Base-by-base conservation (phyloP, 2,329 filamentous ascomycete genomes). In the Purpureocillium lavendulum region DNA sequence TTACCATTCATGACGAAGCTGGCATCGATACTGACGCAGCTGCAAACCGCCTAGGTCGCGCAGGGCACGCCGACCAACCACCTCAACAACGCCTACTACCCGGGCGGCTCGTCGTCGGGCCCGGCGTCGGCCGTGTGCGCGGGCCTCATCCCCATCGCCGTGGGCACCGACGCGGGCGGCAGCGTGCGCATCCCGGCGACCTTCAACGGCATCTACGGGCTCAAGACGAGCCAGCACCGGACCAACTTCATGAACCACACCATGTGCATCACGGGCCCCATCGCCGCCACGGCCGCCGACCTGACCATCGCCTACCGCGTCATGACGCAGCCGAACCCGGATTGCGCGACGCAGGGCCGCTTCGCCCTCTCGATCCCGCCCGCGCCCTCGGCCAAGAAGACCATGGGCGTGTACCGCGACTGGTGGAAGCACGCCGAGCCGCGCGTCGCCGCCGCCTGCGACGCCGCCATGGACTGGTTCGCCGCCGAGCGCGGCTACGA, bases 231-330 rank as follows among this genome's bases (percentile, higher is more conserved):
- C 0, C 83, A 92, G 55, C 75, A 82, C 52, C 80, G 87, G 30
- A 73, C 84, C 6, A 73, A 74, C 33, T 68, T 62, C 42, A 68
- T 70, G 58, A 66, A 66, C 50, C 70, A 67, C 39, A 70, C 68
- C 40, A 69, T 77, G 53, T 71, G 69, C 40, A 82, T 92, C 13
- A 67, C 76, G 7, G 86, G 87, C 0, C 88, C 89, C 7, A 74
- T 95, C 52, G 83, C 86, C 13, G 73, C 77, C 35, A 90, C 74
- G 40, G 84, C 84, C 45, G 69, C 80, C 29, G 89, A 94, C 52
- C 74, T 96, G 6, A 82, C 83, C 45, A 70, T 88, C 38, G 82
- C 84, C n/a, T 96, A 92, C 64, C 80, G 85, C 36, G 58, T 85
- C 50, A 87, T 94, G 73, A 74, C 84, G 2, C 73, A 78, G 38